These are phyloP conservation scores for Malus sieversii DNA, from an alignment of 306 rosid genomes.

Conservation along the genomic window DNA sequence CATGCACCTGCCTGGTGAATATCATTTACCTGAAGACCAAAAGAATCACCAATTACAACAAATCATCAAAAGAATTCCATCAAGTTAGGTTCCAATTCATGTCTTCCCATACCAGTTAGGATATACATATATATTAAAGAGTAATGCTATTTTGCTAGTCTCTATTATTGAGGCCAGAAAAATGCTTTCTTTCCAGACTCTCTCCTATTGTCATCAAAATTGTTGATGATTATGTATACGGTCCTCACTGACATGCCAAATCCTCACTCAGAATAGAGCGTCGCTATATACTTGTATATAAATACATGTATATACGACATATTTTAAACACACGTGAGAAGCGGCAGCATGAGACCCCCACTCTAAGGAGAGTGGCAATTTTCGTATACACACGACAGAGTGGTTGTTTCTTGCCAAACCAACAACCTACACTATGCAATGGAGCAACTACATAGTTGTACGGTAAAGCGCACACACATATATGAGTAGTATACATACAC, in stretches of 20 bases:
- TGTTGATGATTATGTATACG: not conserved
- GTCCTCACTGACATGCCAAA: not conserved
- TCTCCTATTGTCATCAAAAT: not conserved
- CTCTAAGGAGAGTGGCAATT: not conserved
- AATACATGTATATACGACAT: not conserved
- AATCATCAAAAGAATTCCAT: not conserved
- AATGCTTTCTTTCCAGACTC: not conserved
- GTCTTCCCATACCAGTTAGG: not conserved
- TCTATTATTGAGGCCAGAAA: not conserved
- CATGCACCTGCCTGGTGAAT: constrained; percentile 76
- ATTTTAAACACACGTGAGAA: not conserved
- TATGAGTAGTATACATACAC: not conserved
- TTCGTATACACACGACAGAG: too few relatives aligned
- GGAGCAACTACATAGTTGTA: not conserved
- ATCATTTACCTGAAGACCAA: constrained; percentile 51
- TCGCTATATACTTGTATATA: not conserved
- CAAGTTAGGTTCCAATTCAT: not conserved
- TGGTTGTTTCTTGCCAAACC: not conserved
- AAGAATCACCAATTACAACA: not conserved
- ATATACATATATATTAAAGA: not conserved
- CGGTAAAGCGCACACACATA: not conserved
- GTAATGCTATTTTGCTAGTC: not conserved
- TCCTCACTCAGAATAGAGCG: not conserved
- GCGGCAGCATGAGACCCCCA: not conserved
- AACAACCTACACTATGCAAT: not conserved